Percentiles rank a stretch among this genome's conserved stretches.
phyloP scores from a whole-genome alignment of 352 stramenopile species.

The Globisporangium solare region DNA sequence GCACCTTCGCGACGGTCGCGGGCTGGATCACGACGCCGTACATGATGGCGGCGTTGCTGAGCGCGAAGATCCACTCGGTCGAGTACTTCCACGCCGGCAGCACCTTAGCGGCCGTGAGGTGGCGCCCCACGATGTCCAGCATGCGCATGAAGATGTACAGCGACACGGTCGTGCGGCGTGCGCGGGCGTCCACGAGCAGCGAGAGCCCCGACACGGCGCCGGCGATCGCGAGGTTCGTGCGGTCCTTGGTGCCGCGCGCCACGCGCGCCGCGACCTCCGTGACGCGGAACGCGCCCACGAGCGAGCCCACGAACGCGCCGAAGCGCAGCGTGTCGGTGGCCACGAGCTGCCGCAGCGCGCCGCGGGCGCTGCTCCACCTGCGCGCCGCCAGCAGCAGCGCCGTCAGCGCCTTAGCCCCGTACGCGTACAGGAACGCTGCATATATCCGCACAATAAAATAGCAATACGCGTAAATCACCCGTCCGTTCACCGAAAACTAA shows the following conservation, averaged over 20 bases:
- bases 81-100: conserved; percentile 61
- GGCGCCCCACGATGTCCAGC: conserved; percentile 75
- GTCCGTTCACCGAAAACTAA: too few species aligned
- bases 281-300: conserved; percentile 69
- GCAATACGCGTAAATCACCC: too few species aligned
- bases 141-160: conserved; percentile 87
- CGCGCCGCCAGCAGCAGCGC: conserved; percentile 68
- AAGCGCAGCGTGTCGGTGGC: conserved; percentile 64
- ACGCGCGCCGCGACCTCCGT: conserved; percentile 51
- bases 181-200: conserved; percentile 63
- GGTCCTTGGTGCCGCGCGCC: conserved; percentile 40
- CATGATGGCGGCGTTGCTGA: conserved; percentile 78
- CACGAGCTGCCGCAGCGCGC: conserved; percentile 53
- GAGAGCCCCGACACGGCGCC: conserved; percentile 57
- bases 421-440: conserved; percentile 63
- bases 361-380: conserved; percentile 71
- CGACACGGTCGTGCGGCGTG: conserved; percentile 61
- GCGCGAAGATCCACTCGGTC: conserved; percentile 65
- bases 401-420: conserved; percentile 80
- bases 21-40: conserved; percentile 76
- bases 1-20: conserved; percentile 67
- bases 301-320: conserved; percentile 64
- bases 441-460: too few species aligned
- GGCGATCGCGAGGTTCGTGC: conserved; percentile 62
- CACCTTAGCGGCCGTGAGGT: conserved; percentile 45